phyloP scores from a whole-genome alignment of 129 eudicot genomes.

The Silybum marianum region DNA sequence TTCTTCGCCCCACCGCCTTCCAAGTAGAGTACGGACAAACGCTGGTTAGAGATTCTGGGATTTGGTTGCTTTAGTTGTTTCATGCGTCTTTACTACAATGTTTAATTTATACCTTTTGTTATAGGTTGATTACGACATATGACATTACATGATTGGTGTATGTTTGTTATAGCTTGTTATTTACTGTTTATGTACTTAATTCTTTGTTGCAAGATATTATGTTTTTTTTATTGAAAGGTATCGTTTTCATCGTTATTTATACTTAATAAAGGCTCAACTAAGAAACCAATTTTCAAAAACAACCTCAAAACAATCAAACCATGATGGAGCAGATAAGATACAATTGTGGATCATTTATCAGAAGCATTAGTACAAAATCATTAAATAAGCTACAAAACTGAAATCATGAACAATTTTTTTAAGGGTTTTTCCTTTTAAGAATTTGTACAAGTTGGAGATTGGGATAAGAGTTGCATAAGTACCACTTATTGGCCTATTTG shows the following conservation, averaged over 20 bases:
- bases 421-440: too few relatives aligned
- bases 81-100: too few relatives aligned
- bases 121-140: neutral
- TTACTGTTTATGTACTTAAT: neutral
- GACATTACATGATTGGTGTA: constrained; percentile 1
- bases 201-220: neutral
- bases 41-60: constrained; percentile 3
- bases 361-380: neutral
- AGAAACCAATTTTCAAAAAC: neutral
- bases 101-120: neutral
- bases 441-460: neutral
- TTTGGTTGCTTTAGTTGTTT: neutral
- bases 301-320: neutral
- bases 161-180: neutral
- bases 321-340: neutral
- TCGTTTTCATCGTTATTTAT: neutral
- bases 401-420: too few relatives aligned
- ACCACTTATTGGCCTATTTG: too few relatives aligned
- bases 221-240: neutral
- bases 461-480: neutral
- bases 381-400: neutral
- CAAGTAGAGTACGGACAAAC: constrained; percentile 18
- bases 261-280: neutral
- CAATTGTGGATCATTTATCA: neutral
- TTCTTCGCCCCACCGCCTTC: constrained; percentile 29